phyloP scores from a whole-genome alignment of 352 stramenopile species.

The Pythium angustatum region DNA sequence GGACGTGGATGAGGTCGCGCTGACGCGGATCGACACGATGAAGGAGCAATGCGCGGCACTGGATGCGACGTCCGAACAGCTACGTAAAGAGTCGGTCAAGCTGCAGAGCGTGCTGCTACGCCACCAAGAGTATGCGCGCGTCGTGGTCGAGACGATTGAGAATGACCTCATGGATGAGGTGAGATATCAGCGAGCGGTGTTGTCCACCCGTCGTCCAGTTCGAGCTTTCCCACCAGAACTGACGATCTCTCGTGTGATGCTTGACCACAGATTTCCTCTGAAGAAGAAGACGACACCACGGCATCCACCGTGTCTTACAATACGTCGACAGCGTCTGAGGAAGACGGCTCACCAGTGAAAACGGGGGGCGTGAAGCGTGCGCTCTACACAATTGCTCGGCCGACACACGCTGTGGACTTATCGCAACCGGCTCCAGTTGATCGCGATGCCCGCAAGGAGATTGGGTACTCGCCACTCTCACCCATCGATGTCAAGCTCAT shows the following conservation, averaged over 20 bases:
- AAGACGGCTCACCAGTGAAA: slow-evolving; percentile 42
- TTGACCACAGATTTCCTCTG: slow-evolving; percentile 15
- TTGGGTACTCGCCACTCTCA: slow-evolving; percentile 48
- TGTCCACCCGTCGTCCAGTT: background rate
- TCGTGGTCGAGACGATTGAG: slow-evolving; percentile 45
- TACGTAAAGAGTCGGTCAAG: slow-evolving; percentile 44
- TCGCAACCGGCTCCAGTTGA: slow-evolving; percentile 35
- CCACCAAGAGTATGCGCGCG: slow-evolving; percentile 39
- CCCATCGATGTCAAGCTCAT: slow-evolving; percentile 36
- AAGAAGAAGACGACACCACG: slow-evolving; percentile 25
- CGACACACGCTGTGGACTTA: slow-evolving; percentile 35
- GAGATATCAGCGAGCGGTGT: slow-evolving; percentile 14
- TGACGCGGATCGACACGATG: slow-evolving; percentile 29
- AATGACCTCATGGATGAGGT: slow-evolving; percentile 31
- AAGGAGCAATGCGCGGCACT: slow-evolving; percentile 42
- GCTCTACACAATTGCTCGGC: slow-evolving; percentile 22
- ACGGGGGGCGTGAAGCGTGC: slow-evolving; percentile 11
- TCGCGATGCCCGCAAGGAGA: slow-evolving; percentile 40
- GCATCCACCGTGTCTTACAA: slow-evolving; percentile 21
- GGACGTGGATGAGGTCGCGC: background rate
- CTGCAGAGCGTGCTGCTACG: slow-evolving; percentile 33
- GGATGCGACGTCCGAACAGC: slow-evolving; percentile 38
- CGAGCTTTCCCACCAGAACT: too few species aligned
- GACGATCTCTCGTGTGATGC: slow-evolving; percentile 7
- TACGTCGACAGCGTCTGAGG: slow-evolving; percentile 26